A percentile compares a stretch with the other conserved stretches of the same genome.
These are phyloP conservation scores for Syzygium aromaticum DNA, from an alignment of 345 rosid genomes.

Conservation along the genomic window DNA sequence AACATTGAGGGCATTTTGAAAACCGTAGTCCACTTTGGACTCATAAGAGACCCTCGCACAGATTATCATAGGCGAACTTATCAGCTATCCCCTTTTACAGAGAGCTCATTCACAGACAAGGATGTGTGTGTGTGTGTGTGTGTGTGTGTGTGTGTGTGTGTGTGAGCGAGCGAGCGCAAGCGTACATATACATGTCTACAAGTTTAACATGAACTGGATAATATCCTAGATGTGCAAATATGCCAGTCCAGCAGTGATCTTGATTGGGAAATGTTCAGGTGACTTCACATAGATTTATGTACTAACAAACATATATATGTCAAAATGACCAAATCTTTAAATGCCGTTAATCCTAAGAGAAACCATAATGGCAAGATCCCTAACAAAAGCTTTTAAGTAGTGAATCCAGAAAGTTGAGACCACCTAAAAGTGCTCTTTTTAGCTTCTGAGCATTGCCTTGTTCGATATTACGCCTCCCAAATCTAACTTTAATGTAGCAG, in stretches of 20 bases:
- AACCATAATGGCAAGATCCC: not conserved
- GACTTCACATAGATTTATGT: not conserved
- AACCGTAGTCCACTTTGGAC: not conserved
- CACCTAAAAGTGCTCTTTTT: not conserved
- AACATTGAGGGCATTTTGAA: not conserved
- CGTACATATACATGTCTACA: not conserved
- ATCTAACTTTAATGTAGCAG: not conserved
- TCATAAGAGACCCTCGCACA: not conserved
- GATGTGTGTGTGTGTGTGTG: not conserved
- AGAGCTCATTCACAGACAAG: not conserved
- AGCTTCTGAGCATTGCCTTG: not conserved
- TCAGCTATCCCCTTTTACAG: not conserved
- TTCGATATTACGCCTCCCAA: not conserved
- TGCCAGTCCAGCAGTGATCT: not conserved
- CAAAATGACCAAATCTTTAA: not conserved
- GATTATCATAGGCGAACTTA: not conserved
- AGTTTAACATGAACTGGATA: not conserved
- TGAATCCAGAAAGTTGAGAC: not conserved
- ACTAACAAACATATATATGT: not conserved
- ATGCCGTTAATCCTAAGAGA: not conserved
- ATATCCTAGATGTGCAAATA: not conserved
- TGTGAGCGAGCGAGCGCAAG: not conserved
- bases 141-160: not conserved
- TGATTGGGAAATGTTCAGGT: not conserved
- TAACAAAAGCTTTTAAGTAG: not conserved